These are phyloP conservation scores for Carnegiea gigantea DNA, from an alignment of 179 eudicot genomes.

Conservation along the genomic window DNA sequence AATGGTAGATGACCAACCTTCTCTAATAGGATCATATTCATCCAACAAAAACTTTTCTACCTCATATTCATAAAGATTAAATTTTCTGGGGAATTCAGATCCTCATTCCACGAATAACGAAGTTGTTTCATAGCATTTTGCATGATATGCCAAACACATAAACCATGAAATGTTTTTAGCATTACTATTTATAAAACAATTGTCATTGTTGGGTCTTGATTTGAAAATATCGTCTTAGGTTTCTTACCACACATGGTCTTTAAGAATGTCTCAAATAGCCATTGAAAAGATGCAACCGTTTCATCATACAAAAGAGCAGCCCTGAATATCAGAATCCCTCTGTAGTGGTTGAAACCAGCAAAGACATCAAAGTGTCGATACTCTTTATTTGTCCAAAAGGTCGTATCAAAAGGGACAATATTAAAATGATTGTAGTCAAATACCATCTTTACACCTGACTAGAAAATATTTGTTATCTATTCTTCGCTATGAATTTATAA, in stretches of 20 bases:
- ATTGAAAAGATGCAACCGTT: slow-evolving; percentile 11
- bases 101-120: neutral
- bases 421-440: neutral
- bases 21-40: neutral
- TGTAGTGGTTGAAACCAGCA: neutral
- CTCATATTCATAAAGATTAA: neutral
- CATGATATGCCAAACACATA: slow-evolving; percentile 19
- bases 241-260: slow-evolving; percentile 16
- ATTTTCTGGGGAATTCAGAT: neutral
- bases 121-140: slow-evolving; percentile 17
- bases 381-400: neutral
- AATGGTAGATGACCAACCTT: neutral
- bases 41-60: neutral
- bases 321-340: slow-evolving; percentile 5
- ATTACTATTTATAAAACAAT: neutral
- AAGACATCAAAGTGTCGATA: neutral
- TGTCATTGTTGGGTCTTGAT: slow-evolving; percentile 16
- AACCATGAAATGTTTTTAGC: slow-evolving; percentile 8
- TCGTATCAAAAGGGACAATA: neutral
- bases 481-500: neutral
- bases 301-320: slow-evolving; percentile 18
- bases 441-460: neutral
- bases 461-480: neutral
- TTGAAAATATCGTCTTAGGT: slow-evolving; percentile 10
- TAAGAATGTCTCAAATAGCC: slow-evolving; percentile 22